phyloP scores from a whole-genome alignment of 2,329 filamentous ascomycete species.

The Pseudogymnoascus sp. region DNA sequence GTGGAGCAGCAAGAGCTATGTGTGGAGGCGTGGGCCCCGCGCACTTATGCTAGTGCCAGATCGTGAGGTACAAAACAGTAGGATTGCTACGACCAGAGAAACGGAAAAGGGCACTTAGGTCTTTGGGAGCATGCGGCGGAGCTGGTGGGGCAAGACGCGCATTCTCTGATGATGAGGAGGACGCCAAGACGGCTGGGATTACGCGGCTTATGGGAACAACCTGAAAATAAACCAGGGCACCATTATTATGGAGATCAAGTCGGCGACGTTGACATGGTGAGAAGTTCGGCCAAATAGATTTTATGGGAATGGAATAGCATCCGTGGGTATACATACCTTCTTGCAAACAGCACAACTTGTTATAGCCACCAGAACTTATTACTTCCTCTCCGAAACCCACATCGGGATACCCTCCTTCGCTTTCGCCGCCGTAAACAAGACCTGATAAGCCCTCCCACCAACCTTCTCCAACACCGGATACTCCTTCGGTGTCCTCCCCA shows the following conservation, averaged over 20 bases:
- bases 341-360: background rate
- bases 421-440: conserved; percentile 21
- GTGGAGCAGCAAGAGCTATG: too few species aligned
- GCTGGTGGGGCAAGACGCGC: too few species aligned
- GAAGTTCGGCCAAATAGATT: background rate
- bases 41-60: too few species aligned
- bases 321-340: background rate
- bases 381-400: conserved; percentile 6
- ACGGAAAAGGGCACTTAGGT: too few species aligned
- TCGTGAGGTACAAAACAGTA: too few species aligned
- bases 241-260: background rate
- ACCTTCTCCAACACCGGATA: conserved; percentile 15
- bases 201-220: background rate
- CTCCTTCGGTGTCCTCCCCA: conserved; percentile 17
- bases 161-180: too few species aligned
- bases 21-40: too few species aligned
- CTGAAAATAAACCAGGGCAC: background rate
- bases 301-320: background rate
- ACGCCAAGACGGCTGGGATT: background rate
- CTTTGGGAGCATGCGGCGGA: too few species aligned
- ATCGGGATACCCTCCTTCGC: conserved; percentile 21
- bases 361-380: background rate
- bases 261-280: background rate
- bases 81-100: too few species aligned
- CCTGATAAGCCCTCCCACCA: conserved; percentile 18